phyloP scores from a whole-genome alignment of 2,329 filamentous ascomycete species.

The Diaporthe destruens region DNA sequence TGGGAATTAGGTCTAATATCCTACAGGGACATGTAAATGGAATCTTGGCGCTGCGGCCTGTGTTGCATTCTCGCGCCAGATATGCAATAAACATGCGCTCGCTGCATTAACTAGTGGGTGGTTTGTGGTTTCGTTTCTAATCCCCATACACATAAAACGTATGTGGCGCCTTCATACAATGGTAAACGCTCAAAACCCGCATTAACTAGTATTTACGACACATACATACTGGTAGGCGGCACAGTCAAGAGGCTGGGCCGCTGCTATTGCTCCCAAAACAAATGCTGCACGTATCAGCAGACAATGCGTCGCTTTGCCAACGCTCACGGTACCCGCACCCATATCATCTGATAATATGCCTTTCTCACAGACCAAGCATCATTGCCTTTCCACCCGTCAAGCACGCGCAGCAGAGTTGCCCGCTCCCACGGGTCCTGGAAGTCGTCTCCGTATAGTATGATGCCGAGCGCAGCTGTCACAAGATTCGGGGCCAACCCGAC shows the following conservation, averaged over 20 bases:
- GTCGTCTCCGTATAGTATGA: constrained; percentile 7
- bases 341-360: constrained; percentile 16
- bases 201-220: too few relatives aligned
- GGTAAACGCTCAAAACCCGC: too few relatives aligned
- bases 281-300: background rate
- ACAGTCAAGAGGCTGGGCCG: background rate
- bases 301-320: background rate
- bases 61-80: background rate
- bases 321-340: background rate
- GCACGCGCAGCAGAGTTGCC: background rate
- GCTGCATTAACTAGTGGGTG: too few relatives aligned
- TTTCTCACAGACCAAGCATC: constrained; percentile 18
- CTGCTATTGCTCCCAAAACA: background rate
- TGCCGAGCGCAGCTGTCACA: background rate
- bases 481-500: background rate
- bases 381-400: constrained; percentile 13
- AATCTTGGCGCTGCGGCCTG: background rate
- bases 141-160: too few relatives aligned
- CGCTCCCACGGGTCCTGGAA: constrained; percentile 14
- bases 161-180: too few relatives aligned
- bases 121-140: too few relatives aligned
- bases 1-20: background rate
- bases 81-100: background rate
- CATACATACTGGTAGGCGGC: too few relatives aligned
- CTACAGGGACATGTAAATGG: background rate